Conservation (phyloP, 306 rosid species). For the Ammopiptanthus mongolicus region DNA sequence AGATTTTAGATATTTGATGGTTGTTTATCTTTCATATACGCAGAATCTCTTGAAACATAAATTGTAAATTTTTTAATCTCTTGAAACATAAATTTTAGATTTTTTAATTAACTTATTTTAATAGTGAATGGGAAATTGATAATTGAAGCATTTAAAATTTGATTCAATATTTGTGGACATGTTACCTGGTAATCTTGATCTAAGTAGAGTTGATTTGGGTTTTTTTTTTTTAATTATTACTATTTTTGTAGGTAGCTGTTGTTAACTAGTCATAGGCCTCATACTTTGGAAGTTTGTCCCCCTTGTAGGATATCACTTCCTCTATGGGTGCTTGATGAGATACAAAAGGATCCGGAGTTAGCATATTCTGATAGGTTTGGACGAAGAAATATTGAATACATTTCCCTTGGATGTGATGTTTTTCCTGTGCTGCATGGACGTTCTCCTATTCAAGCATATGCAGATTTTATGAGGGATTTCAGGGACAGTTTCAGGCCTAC, state of each 20-base stretch:
- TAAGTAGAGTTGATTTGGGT: slow-evolving; percentile 22
- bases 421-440: slow-evolving; percentile 85
- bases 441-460: slow-evolving; percentile 76
- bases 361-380: slow-evolving; percentile 78
- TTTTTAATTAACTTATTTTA: not conserved
- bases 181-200: slow-evolving; percentile 5
- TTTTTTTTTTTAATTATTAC: slow-evolving; percentile 23
- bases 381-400: slow-evolving; percentile 65
- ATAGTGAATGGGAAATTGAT: not conserved
- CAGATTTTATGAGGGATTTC: slow-evolving; percentile 84
- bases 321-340: slow-evolving; percentile 77
- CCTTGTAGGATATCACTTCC: slow-evolving; percentile 84
- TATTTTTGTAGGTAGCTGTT: slow-evolving; percentile 29
- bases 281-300: slow-evolving; percentile 38
- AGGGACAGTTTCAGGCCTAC: slow-evolving; percentile 59
- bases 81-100: not conserved
- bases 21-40: slow-evolving; percentile 10
- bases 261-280: slow-evolving; percentile 32
- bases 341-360: slow-evolving; percentile 67
- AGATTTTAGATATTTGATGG: not conserved
- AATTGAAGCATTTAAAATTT: not conserved
- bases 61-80: not conserved
- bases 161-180: not conserved
- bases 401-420: slow-evolving; percentile 85
- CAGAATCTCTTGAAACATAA: not conserved